Percentiles rank a stretch among this genome's conserved stretches.
Conservation (phyloP, 176 grass and related monocot genomes). For the Avena atlantica region DNA sequence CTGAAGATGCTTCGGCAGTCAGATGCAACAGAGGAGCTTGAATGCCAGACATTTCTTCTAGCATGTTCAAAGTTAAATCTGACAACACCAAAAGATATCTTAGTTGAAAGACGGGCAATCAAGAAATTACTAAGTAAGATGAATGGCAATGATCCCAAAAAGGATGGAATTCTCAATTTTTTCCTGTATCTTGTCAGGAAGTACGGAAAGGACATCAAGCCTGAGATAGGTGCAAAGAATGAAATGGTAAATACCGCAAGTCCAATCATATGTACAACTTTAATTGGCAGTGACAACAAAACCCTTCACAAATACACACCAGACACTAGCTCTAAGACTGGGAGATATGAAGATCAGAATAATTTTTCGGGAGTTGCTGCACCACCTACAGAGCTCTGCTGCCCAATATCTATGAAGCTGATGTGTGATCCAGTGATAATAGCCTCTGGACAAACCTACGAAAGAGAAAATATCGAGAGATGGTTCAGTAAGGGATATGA, state of each 20-base stretch:
- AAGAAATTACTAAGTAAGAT: conserved; percentile 73
- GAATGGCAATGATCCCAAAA: conserved; percentile 64
- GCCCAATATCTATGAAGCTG: conserved; percentile 81
- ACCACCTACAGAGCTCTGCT: conserved; percentile 75
- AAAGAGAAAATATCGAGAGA: conserved; percentile 81
- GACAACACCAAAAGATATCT: conserved; percentile 72
- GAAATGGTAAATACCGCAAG: conserved; percentile 22
- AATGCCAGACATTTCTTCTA: conserved; percentile 66
- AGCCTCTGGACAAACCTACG: conserved; percentile 88
- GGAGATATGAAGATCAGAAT: conserved; percentile 35
- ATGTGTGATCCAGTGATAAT: conserved; percentile 96
- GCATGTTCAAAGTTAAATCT: conserved; percentile 78
- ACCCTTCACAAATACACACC: conserved; percentile 39
- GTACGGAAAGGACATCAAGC: conserved; percentile 69
- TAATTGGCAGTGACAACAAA: conserved; percentile 2
- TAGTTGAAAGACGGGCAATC: conserved; percentile 87
- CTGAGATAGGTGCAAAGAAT: conserved; percentile 38
- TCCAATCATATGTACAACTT: neutral
- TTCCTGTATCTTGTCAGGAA: conserved; percentile 77
- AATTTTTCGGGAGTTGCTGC: conserved; percentile 37
- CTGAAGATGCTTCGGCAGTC: conserved; percentile 64
- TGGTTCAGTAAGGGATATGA: conserved; percentile 84
- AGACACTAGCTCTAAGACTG: conserved; percentile 17
- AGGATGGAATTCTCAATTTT: conserved; percentile 66
- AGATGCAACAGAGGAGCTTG: conserved; percentile 66